Percentiles rank a stretch among this genome's conserved stretches.
These are phyloP conservation scores for Chamaenerion angustifolium DNA, from an alignment of 345 rosid genomes.

Conservation along the genomic window DNA sequence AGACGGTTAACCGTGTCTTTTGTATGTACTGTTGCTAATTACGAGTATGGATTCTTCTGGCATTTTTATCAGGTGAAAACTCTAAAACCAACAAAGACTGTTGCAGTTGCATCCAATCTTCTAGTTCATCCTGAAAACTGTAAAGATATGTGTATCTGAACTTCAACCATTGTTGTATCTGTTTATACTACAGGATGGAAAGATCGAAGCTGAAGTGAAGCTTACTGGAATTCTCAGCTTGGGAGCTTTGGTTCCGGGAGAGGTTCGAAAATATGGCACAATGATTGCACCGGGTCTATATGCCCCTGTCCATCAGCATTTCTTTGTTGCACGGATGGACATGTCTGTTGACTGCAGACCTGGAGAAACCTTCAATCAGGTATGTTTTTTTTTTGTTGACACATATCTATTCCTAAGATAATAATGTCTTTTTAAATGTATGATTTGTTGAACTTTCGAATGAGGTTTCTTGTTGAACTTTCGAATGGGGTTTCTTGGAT, in stretches of 20 bases:
- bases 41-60: conserved; percentile 88
- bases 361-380: conserved; percentile 88
- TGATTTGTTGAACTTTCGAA: no score
- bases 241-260: conserved; percentile 88
- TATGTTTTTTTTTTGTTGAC: conserved; percentile 13
- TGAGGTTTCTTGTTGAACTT: no score
- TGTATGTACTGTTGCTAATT: conserved; percentile 78
- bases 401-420: no score
- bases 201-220: conserved; percentile 87
- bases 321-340: conserved; percentile 86
- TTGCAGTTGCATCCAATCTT: background rate
- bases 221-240: conserved; percentile 86
- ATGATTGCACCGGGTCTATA: conserved; percentile 80
- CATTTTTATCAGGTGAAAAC: conserved; percentile 76
- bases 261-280: conserved; percentile 75
- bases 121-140: background rate
- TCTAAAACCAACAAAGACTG: conserved; percentile 2
- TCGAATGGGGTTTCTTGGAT: no score
- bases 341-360: conserved; percentile 87
- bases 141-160: background rate
- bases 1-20: conserved; percentile 75
- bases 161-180: conserved; percentile 4
- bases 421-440: no score
- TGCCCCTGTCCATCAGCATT: conserved; percentile 92
- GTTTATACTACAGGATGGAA: conserved; percentile 54